Conservation (phyloP, 768 basidiomycete genomes). For the Dioszegia hungarica region DNA sequence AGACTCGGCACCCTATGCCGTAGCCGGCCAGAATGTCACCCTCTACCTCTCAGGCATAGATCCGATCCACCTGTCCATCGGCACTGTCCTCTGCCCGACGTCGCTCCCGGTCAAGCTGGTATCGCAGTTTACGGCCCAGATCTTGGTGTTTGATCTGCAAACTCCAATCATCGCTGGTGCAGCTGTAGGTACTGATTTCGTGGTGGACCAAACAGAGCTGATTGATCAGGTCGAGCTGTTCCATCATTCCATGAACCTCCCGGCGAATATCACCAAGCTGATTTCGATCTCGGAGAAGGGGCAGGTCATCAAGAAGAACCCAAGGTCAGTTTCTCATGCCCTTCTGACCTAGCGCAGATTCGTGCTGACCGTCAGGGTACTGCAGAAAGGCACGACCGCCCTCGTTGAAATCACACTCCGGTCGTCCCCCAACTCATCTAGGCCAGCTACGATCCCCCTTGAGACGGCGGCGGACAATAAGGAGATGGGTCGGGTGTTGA, state of each 20-base stretch:
- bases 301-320: slow-evolving; percentile 66
- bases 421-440: slow-evolving; percentile 53
- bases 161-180: slow-evolving; percentile 82
- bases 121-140: slow-evolving; percentile 71
- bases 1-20: slow-evolving; percentile 72
- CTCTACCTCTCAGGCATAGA: slow-evolving; percentile 79
- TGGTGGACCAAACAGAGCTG: slow-evolving; percentile 5
- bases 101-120: slow-evolving; percentile 68
- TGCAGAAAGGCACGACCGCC: slow-evolving; percentile 79
- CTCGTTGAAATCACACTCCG: slow-evolving; percentile 78
- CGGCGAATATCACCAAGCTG: slow-evolving; percentile 78
- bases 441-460: slow-evolving; percentile 66
- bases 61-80: slow-evolving; percentile 76
- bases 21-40: slow-evolving; percentile 83
- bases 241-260: slow-evolving; percentile 87
- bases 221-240: slow-evolving; percentile 76
- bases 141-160: slow-evolving; percentile 89
- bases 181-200: slow-evolving; percentile 60
- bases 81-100: slow-evolving; percentile 79
- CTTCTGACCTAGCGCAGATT: background rate
- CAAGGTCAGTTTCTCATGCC: slow-evolving; percentile 58
- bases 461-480: slow-evolving; percentile 85
- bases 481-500: slow-evolving; percentile 88
- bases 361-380: slow-evolving; percentile 56
- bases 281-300: slow-evolving; percentile 78